Percentiles rank a stretch among this genome's conserved stretches.
phyloP scores from a whole-genome alignment of 2,329 filamentous ascomycete genomes.

The Pseudodiploospora longispora region DNA sequence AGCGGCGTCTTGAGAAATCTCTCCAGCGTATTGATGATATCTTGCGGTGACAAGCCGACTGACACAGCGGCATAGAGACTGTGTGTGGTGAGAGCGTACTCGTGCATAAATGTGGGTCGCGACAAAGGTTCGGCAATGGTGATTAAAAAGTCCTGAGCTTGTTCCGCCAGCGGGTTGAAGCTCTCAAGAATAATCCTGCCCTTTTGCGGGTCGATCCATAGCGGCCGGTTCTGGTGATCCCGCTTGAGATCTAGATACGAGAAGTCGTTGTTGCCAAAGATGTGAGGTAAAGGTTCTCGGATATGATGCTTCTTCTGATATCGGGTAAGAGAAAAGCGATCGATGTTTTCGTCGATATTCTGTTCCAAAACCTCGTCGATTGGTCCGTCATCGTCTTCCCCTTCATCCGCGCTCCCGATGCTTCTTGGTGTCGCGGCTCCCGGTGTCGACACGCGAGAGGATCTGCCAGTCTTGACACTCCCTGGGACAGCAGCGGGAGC shows the following conservation, averaged over 20 bases:
- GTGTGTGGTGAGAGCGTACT: conserved; percentile 86
- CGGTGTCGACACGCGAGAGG: conserved; percentile 52
- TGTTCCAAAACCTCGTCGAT: conserved; percentile 45
- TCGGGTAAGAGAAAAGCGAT: conserved; percentile 48
- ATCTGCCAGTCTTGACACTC: conserved; percentile 46
- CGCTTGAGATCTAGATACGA: conserved; percentile 75
- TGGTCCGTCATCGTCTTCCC: conserved; percentile 39
- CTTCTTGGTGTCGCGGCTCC: conserved; percentile 53
- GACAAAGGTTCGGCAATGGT: conserved; percentile 92
- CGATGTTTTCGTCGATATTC: conserved; percentile 49
- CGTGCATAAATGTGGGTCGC: conserved; percentile 82
- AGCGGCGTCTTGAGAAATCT: conserved; percentile 82
- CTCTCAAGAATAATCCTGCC: conserved; percentile 89
- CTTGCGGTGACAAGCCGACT: conserved; percentile 79
- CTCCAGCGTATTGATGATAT: conserved; percentile 85
- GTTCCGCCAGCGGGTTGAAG: conserved; percentile 78
- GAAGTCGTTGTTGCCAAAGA: conserved; percentile 58
- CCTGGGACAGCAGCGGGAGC: conserved; percentile 42
- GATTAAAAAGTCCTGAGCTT: conserved; percentile 90
- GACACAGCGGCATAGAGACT: conserved; percentile 93
- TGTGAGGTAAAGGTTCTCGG: conserved; percentile 37
- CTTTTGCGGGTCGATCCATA: conserved; percentile 87
- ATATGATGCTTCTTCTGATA: conserved; percentile 39
- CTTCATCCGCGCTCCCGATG: conserved; percentile 45
- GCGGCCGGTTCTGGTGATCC: conserved; percentile 80